These are phyloP conservation scores for Apiotrichum sp. DNA, from an alignment of 1,284 basidiomycete genomes.

Conservation along the genomic window DNA sequence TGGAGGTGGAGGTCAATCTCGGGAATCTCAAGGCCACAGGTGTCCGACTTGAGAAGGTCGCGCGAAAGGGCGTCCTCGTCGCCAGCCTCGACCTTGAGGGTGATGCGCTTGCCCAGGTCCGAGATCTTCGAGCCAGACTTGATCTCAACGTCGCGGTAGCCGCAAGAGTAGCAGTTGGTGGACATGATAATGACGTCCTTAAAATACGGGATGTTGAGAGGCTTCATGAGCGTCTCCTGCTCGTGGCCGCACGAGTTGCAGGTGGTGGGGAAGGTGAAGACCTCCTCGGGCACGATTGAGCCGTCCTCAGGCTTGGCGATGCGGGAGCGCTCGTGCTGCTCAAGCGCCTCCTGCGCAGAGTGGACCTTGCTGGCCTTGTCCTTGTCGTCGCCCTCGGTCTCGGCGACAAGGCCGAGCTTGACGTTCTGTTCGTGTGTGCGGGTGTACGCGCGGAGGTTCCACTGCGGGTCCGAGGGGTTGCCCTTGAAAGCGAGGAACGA, in stretches of 20 bases:
- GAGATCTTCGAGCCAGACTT: conserved; percentile 90
- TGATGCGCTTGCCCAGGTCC: conserved; percentile 76
- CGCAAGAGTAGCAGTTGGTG: conserved; percentile 89
- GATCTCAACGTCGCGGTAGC: conserved; percentile 96
- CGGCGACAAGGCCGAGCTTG: conserved; percentile 60
- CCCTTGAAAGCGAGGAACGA: conserved; percentile 84
- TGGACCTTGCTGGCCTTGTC: conserved; percentile 49
- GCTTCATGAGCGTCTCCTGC: conserved; percentile 89
- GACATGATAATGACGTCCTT: conserved; percentile 99
- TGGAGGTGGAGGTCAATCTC: conserved; percentile 91
- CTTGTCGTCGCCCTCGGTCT: conserved; percentile 29
- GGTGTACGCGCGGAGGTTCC: conserved; percentile 82
- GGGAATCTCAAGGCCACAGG: conserved; percentile 81
- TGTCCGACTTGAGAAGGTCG: conserved; percentile 94
- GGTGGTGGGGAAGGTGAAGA: conserved; percentile 79
- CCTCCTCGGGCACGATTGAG: conserved; percentile 62
- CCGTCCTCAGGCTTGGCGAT: conserved; percentile 31
- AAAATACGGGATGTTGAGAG: conserved; percentile 96
- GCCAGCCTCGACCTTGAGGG: conserved; percentile 66
- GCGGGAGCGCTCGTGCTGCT: conserved; percentile 8
- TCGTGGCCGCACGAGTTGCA: conserved; percentile 85
- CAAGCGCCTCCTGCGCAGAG: conserved; percentile 35
- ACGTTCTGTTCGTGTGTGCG: conserved; percentile 81
- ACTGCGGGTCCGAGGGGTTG: conserved; percentile 78
- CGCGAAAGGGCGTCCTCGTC: conserved; percentile 90